These are phyloP conservation scores for Cercospora citrullina DNA, from an alignment of 2,329 filamentous ascomycete species.

Conservation along the genomic window DNA sequence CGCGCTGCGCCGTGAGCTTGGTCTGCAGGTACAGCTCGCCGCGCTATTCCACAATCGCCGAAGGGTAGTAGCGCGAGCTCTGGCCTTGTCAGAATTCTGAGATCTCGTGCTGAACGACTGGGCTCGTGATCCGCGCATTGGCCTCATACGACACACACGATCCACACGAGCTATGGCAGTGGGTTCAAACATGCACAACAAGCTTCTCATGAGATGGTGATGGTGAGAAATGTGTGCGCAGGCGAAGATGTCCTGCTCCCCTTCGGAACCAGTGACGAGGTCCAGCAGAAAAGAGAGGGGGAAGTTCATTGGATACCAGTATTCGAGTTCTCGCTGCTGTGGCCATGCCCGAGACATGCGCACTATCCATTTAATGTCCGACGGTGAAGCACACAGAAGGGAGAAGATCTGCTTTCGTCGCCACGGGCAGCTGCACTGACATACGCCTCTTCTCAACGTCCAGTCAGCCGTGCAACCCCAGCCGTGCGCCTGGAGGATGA, in stretches of 20 bases:
- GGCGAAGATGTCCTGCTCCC: not conserved
- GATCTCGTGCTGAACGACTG: not conserved
- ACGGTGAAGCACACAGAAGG: slow-evolving; percentile 21
- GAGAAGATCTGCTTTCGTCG: slow-evolving; percentile 24
- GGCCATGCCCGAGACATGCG: slow-evolving; percentile 8
- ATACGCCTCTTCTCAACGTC: slow-evolving; percentile 32
- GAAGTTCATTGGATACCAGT: slow-evolving; percentile 27
- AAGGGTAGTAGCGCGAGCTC: not conserved
- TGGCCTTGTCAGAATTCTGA: not conserved
- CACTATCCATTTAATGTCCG: slow-evolving; percentile 13
- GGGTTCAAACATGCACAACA: not conserved
- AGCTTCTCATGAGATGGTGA: not conserved
- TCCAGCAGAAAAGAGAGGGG: not conserved
- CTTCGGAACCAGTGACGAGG: not conserved
- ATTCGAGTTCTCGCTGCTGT: slow-evolving; percentile 20
- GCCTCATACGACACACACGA: not conserved
- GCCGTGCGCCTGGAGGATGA: slow-evolving; percentile 16
- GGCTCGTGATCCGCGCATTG: not conserved
- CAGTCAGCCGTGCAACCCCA: slow-evolving; percentile 7
- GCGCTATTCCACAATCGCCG: slow-evolving; percentile 3
- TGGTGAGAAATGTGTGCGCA: not conserved
- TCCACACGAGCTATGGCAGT: not conserved
- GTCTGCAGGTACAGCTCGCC: slow-evolving; percentile 27
- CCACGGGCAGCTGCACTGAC: slow-evolving; percentile 32
- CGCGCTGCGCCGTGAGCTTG: not conserved